Conservation (phyloP, 768 basidiomycete species). For the Dendrothele bispora region DNA sequence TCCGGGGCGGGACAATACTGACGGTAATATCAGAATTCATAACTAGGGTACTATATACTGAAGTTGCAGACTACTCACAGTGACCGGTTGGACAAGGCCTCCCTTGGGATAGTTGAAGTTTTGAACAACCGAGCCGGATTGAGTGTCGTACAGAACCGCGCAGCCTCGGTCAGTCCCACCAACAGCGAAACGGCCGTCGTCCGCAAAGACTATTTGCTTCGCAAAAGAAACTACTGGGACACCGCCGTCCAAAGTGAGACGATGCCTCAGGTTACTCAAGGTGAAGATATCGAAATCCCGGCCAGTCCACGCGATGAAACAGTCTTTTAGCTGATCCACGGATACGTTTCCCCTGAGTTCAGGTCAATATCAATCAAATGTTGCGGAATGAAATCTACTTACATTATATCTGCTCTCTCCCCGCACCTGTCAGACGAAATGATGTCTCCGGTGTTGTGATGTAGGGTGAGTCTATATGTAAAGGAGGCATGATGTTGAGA, state of each 20-base stretch:
- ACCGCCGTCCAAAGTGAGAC: not conserved
- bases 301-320: conserved; percentile 3
- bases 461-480: not conserved
- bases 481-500: not conserved
- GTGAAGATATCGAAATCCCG: conserved; percentile 1
- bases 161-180: conserved; percentile 5
- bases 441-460: conserved; percentile 2
- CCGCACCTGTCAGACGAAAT: no score
- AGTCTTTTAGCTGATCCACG: not conserved
- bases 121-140: not conserved
- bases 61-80: no score
- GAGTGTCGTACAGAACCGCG: not conserved
- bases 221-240: not conserved
- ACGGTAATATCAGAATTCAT: no score
- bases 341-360: conserved; percentile 1
- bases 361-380: no score
- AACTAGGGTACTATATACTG: no score
- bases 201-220: conserved; percentile 2
- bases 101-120: conserved; percentile 1
- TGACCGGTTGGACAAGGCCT: conserved; percentile 2
- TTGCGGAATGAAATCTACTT: not conserved
- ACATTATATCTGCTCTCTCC: no score
- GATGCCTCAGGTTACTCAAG: not conserved
- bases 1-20: no score
- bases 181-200: not conserved